Base-by-base conservation (phyloP, 768 basidiomycete genomes). In the Phanerodontia chrysosporium region DNA sequence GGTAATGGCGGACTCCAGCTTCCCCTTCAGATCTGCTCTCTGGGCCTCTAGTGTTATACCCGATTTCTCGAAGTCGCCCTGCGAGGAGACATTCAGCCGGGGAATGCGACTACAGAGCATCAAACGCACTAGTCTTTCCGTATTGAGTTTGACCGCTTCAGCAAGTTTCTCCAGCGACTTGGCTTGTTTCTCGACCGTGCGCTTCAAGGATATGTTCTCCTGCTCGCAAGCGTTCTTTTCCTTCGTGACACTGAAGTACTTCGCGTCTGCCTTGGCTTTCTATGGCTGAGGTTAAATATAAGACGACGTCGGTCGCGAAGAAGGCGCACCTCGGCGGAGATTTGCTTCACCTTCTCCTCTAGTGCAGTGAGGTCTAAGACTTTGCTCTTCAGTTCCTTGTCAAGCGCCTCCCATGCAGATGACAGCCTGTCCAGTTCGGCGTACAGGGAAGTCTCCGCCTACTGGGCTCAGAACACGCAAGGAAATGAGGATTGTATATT, bases 231-330 rank as follows among this genome's bases (percentile, higher is more conserved):
- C 86, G 59, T 97, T 94, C 73, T 90, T 94, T 58, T 89, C 86
- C 29, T 94, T 86, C 87, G 96, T 91, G 2, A 87, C 87, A 18
- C 90, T 83, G 68, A 86, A 98, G 69, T 85, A 98, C 71, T 95
- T 98, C 76, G 95, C 96, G 60, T 98, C 95, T 16, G 90, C 86
- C 74, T 96, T 98, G 9, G 93, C 91, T 87, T 92, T 92, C 93
- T 98, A 73, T 35, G 14, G 18, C 18, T 48, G 42, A 22, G 39
- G 46, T 7, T 28, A 21, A 14, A 27, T 42, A 9, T 35, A 59
- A 45, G 61, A 7, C 18, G 18, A 58, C 24, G 35, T 14, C 32
- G 16, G 9, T 35, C 32, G 22, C 2, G 2, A 35, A 51, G 21
- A 27, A 25, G 13, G 49, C 82, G 55, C 53, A 92, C 95, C 72